A percentile compares a stretch with the other conserved stretches of the same genome.
These are phyloP conservation scores for Scheffersomyces illinoinensis DNA, from an alignment of 1,139 yeast genomes.

Conservation along the genomic window DNA sequence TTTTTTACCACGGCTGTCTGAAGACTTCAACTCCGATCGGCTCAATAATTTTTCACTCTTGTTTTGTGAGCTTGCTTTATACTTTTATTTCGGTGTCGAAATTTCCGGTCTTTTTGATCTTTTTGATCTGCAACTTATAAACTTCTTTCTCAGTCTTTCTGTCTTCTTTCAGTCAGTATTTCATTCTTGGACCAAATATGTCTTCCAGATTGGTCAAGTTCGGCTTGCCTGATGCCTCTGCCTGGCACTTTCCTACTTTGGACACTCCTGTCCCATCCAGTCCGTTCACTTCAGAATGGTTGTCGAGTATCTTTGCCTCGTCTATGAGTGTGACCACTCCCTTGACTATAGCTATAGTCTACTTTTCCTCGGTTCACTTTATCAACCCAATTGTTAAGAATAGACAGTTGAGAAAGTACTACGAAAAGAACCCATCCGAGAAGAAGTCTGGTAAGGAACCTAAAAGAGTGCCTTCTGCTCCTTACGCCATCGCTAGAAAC, in stretches of 20 bases:
- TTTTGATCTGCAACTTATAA: not conserved
- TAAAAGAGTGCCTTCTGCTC: constrained; percentile 55
- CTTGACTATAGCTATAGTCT: constrained; percentile 56
- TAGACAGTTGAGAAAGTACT: constrained; percentile 35
- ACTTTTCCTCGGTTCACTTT: constrained; percentile 60
- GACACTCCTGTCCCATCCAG: constrained; percentile 35
- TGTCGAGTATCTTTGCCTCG: constrained; percentile 25
- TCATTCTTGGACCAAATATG: not conserved
- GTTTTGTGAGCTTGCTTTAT: not conserved
- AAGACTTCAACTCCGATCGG: not conserved
- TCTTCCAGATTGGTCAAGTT: constrained; percentile 25
- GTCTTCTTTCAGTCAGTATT: not conserved
- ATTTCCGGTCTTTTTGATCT: not conserved
- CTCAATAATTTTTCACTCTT: not conserved
- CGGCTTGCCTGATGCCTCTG: constrained; percentile 38
- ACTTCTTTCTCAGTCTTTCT: not conserved
- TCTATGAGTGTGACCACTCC: constrained; percentile 51
- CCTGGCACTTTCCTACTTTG: constrained; percentile 35
- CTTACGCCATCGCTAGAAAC: constrained; percentile 51
- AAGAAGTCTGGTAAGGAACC: constrained; percentile 20
- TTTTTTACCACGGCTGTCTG: not conserved
- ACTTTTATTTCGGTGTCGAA: not conserved
- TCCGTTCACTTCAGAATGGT: constrained; percentile 33
- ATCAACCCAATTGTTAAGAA: constrained; percentile 45
- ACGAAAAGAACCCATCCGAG: constrained; percentile 17